These are phyloP conservation scores for Artemisia tridentata DNA, from an alignment of 129 eudicot species.

Conservation along the genomic window DNA sequence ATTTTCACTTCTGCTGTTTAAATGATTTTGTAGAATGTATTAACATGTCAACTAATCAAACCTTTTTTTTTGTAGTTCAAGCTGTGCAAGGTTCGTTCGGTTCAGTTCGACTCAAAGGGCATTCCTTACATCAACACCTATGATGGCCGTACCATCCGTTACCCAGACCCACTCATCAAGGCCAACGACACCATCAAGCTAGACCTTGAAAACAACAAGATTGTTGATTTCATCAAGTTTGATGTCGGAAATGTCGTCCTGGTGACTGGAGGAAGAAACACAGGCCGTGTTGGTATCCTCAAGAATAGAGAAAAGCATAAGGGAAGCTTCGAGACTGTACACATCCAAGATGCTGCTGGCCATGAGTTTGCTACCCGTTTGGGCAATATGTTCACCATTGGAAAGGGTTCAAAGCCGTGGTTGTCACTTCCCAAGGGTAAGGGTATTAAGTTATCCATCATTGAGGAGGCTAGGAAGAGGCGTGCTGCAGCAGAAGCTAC, in stretches of 20 bases:
- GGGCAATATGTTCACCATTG: slow-evolving; percentile 52
- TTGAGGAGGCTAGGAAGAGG: slow-evolving; percentile 63
- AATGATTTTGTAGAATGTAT: no score
- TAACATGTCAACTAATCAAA: neutral
- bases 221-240: slow-evolving; percentile 54
- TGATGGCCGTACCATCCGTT: slow-evolving; percentile 62
- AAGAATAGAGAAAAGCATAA: slow-evolving; percentile 62
- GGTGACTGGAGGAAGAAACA: slow-evolving; percentile 70
- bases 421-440: slow-evolving; percentile 68
- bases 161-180: slow-evolving; percentile 64
- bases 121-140: slow-evolving; percentile 65
- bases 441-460: slow-evolving; percentile 59
- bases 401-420: slow-evolving; percentile 71
- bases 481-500: slow-evolving; percentile 34
- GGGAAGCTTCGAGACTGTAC: slow-evolving; percentile 59
- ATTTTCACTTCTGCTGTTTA: no score
- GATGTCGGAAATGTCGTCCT: slow-evolving; percentile 66
- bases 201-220: slow-evolving; percentile 50
- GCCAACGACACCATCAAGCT: slow-evolving; percentile 70
- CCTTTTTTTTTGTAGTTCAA: slow-evolving; percentile 43
- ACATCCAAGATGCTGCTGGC: slow-evolving; percentile 50
- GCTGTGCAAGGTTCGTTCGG: slow-evolving; percentile 65
- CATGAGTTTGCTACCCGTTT: slow-evolving; percentile 62
- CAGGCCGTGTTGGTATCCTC: slow-evolving; percentile 56
- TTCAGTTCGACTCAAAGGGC: slow-evolving; percentile 60